Conservation (phyloP, 2,329 filamentous ascomycete species). For the Exophiala dermatitidis region DNA sequence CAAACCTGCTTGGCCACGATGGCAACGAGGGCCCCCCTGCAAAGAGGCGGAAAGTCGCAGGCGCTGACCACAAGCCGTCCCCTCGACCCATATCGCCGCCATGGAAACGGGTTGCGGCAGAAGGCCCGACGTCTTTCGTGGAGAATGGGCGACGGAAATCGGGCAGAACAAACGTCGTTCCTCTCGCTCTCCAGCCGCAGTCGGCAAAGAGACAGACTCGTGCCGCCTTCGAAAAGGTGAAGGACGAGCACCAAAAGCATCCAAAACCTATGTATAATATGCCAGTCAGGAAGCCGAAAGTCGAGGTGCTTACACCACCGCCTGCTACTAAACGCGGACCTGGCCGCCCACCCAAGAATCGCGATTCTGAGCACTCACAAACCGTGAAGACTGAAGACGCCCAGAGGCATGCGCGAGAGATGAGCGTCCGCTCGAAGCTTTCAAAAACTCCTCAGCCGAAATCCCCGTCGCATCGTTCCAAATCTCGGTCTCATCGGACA, state of each 20-base stretch:
- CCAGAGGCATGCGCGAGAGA: slow-evolving; percentile 2
- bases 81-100: slow-evolving; percentile 63
- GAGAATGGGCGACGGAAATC: slow-evolving; percentile 56
- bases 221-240: slow-evolving; percentile 30
- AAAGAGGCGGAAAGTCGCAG: slow-evolving; percentile 41
- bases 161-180: slow-evolving; percentile 49
- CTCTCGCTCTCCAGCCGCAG: slow-evolving; percentile 42
- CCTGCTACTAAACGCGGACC: slow-evolving; percentile 8
- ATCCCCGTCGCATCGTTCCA: slow-evolving; percentile 5
- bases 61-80: slow-evolving; percentile 31
- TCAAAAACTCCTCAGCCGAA: slow-evolving; percentile 2
- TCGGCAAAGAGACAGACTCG: slow-evolving; percentile 44
- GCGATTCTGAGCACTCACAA: slow-evolving; percentile 1
- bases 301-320: slow-evolving; percentile 12
- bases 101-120: slow-evolving; percentile 79
- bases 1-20: slow-evolving; percentile 6
- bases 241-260: slow-evolving; percentile 19
- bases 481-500: neutral
- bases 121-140: slow-evolving; percentile 80
- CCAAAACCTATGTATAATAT: slow-evolving; percentile 29
- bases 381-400: slow-evolving; percentile 6
- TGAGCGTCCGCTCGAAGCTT: slow-evolving; percentile 5
- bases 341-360: slow-evolving; percentile 12
- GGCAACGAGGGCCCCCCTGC: slow-evolving; percentile 37
- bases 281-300: slow-evolving; percentile 28